phyloP scores from a whole-genome alignment of 805 yeast species.

The Barnettozyma vustinii region DNA sequence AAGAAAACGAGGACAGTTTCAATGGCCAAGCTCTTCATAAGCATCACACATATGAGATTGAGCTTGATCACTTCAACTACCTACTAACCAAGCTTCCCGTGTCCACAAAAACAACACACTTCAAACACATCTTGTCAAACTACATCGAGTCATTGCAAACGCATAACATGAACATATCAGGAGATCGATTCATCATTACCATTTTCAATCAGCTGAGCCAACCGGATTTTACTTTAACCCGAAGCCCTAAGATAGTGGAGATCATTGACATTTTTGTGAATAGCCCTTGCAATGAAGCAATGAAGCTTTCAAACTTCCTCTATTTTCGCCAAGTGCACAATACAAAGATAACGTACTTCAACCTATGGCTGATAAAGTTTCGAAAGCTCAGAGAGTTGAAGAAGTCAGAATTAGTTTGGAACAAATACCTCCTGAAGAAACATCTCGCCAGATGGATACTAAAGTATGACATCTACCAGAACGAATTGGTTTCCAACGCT shows the following conservation, averaged over 20 bases:
- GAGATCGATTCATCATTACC: slow-evolving; percentile 21
- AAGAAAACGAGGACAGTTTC: neutral
- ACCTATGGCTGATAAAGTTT: slow-evolving; percentile 18
- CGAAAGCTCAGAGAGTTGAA: slow-evolving; percentile 15
- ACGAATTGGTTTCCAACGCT: slow-evolving; percentile 20
- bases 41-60: slow-evolving; percentile 7
- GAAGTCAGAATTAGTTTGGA: slow-evolving; percentile 16
- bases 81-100: slow-evolving; percentile 10
- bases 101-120: slow-evolving; percentile 9
- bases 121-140: slow-evolving; percentile 15
- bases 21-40: neutral
- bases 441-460: slow-evolving; percentile 9
- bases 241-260: slow-evolving; percentile 10
- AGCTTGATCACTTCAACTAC: slow-evolving; percentile 9
- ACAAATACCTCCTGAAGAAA: slow-evolving; percentile 15
- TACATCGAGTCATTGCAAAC: slow-evolving; percentile 14
- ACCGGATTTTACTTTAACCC: neutral
- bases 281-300: slow-evolving; percentile 21
- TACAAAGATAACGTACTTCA: slow-evolving; percentile 5
- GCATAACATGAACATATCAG: slow-evolving; percentile 14
- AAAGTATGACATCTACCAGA: slow-evolving; percentile 11
- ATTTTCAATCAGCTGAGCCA: slow-evolving; percentile 18
- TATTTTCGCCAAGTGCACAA: slow-evolving; percentile 13
- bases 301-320: slow-evolving; percentile 20
- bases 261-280: slow-evolving; percentile 19